A percentile compares a stretch with the other conserved stretches of the same genome.
phyloP scores from a whole-genome alignment of 495 filamentous ascomycete species.

The Aspergillus kassunensis region DNA sequence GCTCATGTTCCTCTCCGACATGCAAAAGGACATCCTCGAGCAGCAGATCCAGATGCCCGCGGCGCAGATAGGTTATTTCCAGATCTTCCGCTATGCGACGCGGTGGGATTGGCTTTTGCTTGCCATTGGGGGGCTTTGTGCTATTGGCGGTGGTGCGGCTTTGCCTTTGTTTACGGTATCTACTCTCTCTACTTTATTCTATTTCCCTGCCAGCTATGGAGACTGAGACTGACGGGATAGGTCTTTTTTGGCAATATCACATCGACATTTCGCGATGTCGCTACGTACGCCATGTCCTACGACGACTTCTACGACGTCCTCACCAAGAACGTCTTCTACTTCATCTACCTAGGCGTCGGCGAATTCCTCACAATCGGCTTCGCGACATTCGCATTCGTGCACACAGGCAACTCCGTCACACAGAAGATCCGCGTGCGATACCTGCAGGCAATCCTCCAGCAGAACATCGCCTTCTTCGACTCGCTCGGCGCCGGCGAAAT shows the following conservation, averaged over 20 bases:
- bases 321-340: constrained; percentile 69
- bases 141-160: constrained; percentile 74
- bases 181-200: neutral
- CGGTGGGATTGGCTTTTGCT: constrained; percentile 70
- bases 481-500: constrained; percentile 88
- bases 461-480: constrained; percentile 92
- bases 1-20: constrained; percentile 9
- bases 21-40: constrained; percentile 62
- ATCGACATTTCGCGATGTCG: constrained; percentile 66
- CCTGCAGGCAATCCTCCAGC: constrained; percentile 73
- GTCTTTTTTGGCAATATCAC: constrained; percentile 73
- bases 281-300: constrained; percentile 40
- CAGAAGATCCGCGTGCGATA: constrained; percentile 81
- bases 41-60: constrained; percentile 66
- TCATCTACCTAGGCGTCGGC: constrained; percentile 80
- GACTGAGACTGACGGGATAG: constrained; percentile 14
- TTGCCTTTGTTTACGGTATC: constrained; percentile 82
- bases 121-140: constrained; percentile 53
- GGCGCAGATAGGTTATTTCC: constrained; percentile 59
- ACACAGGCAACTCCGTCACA: constrained; percentile 83
- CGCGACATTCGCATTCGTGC: constrained; percentile 83
- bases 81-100: constrained; percentile 76
- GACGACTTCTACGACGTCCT: constrained; percentile 58
- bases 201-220: too few relatives aligned
- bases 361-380: constrained; percentile 79